Conservation (phyloP, 805 yeast genomes). For the Saccharomyces cerevisiae region DNA sequence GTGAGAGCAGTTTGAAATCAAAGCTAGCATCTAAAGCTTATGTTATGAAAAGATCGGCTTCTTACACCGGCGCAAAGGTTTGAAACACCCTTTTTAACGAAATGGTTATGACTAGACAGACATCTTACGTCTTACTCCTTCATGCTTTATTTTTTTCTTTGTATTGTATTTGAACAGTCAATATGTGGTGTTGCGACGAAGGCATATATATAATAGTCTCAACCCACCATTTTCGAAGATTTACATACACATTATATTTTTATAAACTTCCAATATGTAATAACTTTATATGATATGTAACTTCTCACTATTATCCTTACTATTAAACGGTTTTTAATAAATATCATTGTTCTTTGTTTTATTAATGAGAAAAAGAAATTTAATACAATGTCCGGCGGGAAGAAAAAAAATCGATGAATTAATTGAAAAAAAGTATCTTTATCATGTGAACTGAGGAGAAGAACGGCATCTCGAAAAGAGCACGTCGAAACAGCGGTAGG, state of each 20-base stretch:
- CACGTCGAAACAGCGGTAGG: not conserved
- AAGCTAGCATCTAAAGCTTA: conserved; percentile 27
- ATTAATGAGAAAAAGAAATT: not conserved
- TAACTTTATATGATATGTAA: not conserved
- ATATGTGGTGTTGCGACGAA: not conserved
- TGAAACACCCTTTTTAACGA: not conserved
- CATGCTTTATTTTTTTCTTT: not conserved
- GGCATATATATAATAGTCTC: not conserved
- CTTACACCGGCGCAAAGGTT: conserved; percentile 8
- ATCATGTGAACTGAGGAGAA: not conserved
- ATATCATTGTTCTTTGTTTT: not conserved
- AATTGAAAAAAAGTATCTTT: not conserved
- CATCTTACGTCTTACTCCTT: not conserved
- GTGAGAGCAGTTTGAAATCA: conserved; percentile 35
- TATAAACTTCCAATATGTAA: not conserved
- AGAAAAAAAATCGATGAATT: not conserved
- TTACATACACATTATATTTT: not conserved
- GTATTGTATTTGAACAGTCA: not conserved
- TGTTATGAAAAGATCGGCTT: conserved; percentile 22
- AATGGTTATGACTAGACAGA: not conserved
- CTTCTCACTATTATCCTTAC: not conserved
- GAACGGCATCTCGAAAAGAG: not conserved
- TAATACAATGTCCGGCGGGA: not conserved
- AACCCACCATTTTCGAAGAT: not conserved
- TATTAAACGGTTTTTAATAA: not conserved